Evolutionary conservation across 495 filamentous ascomycete genomes (phyloP).

Genomic region (Xylaria palmicola): DNA sequence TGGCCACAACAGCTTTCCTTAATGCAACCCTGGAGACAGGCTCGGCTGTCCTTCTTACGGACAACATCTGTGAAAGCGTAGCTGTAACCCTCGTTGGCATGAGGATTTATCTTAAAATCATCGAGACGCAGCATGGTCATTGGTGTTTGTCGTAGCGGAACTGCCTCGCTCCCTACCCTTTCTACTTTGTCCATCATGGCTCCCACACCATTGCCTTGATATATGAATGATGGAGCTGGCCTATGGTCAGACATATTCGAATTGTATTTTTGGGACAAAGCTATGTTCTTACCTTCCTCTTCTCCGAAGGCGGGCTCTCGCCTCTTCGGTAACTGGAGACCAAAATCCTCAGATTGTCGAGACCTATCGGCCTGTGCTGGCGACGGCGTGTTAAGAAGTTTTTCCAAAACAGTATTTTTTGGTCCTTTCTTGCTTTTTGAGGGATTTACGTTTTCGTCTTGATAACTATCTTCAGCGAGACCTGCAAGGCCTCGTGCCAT

Average conservation of each 20-base stretch:
- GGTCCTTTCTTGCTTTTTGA: conserved; percentile 2
- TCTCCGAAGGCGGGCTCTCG: conserved; percentile 22
- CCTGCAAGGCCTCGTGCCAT: conserved; percentile 4
- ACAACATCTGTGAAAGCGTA: conserved; percentile 77
- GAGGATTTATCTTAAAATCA: conserved; percentile 85
- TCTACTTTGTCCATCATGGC: not conserved
- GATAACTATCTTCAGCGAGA: conserved; percentile 18
- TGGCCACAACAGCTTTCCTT: conserved; percentile 74
- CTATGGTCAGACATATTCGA: not conserved
- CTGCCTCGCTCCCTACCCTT: not conserved
- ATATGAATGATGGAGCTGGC: not conserved
- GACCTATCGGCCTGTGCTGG: conserved; percentile 11
- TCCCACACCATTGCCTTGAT: not conserved
- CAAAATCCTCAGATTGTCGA: conserved; percentile 6
- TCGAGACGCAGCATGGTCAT: conserved; percentile 51
- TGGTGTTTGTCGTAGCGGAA: not conserved
- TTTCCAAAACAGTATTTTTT: conserved; percentile 14
- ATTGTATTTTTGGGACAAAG: not conserved
- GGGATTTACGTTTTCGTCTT: not conserved
- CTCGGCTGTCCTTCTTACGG: conserved; percentile 69
- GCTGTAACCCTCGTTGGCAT: conserved; percentile 66
- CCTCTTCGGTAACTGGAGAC: conserved; percentile 17
- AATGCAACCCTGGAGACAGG: conserved; percentile 75
- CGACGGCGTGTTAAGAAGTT: conserved; percentile 25
- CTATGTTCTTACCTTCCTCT: not conserved